phyloP scores from a whole-genome alignment of 1,284 basidiomycete genomes.

The Xerocomus amazonicus region DNA sequence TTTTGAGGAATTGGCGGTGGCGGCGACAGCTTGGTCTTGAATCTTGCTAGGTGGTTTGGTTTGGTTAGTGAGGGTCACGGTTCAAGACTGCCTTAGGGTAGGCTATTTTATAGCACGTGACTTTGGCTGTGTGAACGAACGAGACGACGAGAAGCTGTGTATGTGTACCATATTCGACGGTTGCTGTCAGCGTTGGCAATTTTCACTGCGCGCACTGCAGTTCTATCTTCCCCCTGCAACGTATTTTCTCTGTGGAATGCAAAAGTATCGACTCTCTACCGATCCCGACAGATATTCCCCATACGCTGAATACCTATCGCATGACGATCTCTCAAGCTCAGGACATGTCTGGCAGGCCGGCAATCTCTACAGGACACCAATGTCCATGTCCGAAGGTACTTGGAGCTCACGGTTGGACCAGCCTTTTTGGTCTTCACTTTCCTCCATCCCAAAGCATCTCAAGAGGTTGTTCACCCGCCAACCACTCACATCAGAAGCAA shows the following conservation, averaged over 20 bases:
- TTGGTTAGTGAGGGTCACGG: not conserved
- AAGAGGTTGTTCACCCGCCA: constrained; percentile 21
- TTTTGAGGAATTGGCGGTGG: constrained; percentile 29
- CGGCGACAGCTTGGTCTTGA: not conserved
- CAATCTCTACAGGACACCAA: constrained; percentile 13
- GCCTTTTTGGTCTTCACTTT: constrained; percentile 7
- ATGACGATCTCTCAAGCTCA: constrained; percentile 11
- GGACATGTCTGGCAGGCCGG: constrained; percentile 28
- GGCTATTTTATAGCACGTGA: constrained; percentile 1
- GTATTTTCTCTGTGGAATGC: constrained; percentile 22
- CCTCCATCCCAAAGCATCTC: constrained; percentile 14
- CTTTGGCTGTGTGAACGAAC: constrained; percentile 2
- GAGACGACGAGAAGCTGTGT: too few species aligned
- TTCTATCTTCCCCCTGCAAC: not conserved
- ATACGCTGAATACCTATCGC: constrained; percentile 16
- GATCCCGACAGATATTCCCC: constrained; percentile 16
- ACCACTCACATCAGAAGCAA: constrained; percentile 8
- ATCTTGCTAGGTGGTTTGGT: too few species aligned
- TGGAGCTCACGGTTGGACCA: constrained; percentile 5
- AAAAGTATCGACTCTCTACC: constrained; percentile 8
- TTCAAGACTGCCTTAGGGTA: constrained; percentile 17
- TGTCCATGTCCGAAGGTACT: constrained; percentile 8
- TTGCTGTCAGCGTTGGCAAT: constrained; percentile 1
- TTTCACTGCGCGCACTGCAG: constrained; percentile 3
- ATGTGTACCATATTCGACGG: not conserved